Percentiles rank a stretch among this genome's conserved stretches.
phyloP scores from a whole-genome alignment of 495 filamentous ascomycete species.

The Choiromyces venosus region DNA sequence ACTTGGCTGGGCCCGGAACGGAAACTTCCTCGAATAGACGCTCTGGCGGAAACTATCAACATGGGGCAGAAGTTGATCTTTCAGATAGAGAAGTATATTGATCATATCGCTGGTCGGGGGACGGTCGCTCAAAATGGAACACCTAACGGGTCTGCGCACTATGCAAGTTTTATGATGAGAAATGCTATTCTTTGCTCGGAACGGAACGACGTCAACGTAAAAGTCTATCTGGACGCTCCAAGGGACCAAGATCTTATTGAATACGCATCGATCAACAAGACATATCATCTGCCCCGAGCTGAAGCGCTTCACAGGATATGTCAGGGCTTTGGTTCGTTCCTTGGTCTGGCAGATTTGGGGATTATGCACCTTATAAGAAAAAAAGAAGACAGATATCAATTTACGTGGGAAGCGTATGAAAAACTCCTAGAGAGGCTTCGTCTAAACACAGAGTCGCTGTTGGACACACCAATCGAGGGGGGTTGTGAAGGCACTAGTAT shows the following conservation, averaged over 20 bases:
- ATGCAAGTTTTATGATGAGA: neutral
- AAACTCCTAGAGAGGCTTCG: neutral
- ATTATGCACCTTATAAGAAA: neutral
- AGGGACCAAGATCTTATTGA: neutral
- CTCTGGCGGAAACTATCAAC: neutral
- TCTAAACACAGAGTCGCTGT: neutral
- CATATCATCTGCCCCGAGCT: neutral
- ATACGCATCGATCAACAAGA: neutral
- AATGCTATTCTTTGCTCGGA: neutral
- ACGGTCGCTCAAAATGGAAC: neutral
- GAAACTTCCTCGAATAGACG: neutral
- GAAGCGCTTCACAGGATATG: conserved; percentile 1
- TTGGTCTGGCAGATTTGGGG: conserved; percentile 1
- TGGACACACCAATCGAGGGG: neutral
- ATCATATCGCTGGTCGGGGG: neutral
- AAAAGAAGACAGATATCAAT: neutral
- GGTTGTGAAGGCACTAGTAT: neutral
- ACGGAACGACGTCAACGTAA: conserved; percentile 7
- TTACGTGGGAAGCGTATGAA: neutral
- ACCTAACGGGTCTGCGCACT: neutral
- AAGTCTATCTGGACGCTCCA: neutral
- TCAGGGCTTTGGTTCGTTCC: neutral
- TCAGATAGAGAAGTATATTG: neutral
- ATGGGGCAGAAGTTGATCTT: neutral
- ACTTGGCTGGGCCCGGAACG: neutral